Percentiles rank a stretch among this genome's conserved stretches.
phyloP scores from a whole-genome alignment of 2,329 filamentous ascomycete genomes.

The Fusarium camptoceras region DNA sequence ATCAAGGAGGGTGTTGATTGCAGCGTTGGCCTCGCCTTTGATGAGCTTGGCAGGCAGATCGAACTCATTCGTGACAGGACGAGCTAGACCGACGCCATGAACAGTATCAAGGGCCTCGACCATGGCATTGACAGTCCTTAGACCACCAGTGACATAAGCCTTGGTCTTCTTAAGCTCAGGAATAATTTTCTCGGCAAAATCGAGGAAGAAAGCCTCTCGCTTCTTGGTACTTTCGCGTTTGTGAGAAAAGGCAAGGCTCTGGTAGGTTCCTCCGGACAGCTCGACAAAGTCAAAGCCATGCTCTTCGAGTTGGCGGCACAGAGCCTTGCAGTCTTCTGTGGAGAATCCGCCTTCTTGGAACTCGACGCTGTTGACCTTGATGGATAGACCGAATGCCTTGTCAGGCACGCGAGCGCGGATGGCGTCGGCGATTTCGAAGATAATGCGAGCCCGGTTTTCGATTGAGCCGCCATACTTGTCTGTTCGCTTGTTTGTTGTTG shows the following conservation, averaged over 20 bases:
- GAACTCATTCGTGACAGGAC: slow-evolving; percentile 46
- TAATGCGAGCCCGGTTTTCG: slow-evolving; percentile 59
- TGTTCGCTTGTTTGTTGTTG: slow-evolving; percentile 62
- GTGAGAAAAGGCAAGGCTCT: slow-evolving; percentile 63
- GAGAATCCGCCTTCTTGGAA: slow-evolving; percentile 66
- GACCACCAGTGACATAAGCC: slow-evolving; percentile 69
- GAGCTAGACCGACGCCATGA: slow-evolving; percentile 69
- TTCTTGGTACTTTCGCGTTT: slow-evolving; percentile 65
- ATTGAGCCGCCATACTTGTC: slow-evolving; percentile 62
- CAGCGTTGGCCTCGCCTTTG: slow-evolving; percentile 53
- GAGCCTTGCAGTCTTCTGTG: slow-evolving; percentile 62
- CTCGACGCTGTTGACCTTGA: slow-evolving; percentile 70
- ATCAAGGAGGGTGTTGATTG: slow-evolving; percentile 60
- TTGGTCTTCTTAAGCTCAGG: slow-evolving; percentile 61
- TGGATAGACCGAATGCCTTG: slow-evolving; percentile 58
- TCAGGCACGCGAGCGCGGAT: slow-evolving; percentile 49
- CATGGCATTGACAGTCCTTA: slow-evolving; percentile 68
- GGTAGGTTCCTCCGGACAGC: slow-evolving; percentile 70
- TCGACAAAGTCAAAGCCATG: slow-evolving; percentile 69
- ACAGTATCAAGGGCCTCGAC: slow-evolving; percentile 66
- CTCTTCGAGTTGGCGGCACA: slow-evolving; percentile 61
- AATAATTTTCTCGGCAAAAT: slow-evolving; percentile 67
- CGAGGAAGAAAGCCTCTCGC: slow-evolving; percentile 70
- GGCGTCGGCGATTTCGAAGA: slow-evolving; percentile 57
- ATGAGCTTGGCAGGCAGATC: slow-evolving; percentile 46